Conservation (phyloP, 1,139 yeast species). For the Magnusiomyces suaveolens region DNA sequence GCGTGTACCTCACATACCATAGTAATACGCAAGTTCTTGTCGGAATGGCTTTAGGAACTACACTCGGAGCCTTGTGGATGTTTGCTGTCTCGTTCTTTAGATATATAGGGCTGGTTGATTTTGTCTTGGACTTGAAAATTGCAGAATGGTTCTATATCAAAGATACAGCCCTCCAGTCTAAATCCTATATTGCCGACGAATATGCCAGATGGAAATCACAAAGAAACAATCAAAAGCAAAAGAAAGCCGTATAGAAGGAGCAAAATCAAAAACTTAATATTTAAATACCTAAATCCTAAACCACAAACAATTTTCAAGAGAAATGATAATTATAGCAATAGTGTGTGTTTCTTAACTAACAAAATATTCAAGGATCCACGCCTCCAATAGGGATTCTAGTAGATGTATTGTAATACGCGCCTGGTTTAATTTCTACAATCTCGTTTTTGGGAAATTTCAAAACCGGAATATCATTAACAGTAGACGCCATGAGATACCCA, state of each 20-base stretch:
- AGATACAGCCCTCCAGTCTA: conserved; percentile 31
- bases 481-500: conserved; percentile 89
- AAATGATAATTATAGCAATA: too few species aligned
- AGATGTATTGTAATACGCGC: conserved; percentile 76
- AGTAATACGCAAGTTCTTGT: conserved; percentile 60
- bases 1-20: conserved; percentile 76
- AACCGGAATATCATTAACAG: conserved; percentile 75
- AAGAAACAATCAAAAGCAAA: conserved; percentile 4
- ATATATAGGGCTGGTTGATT: conserved; percentile 29
- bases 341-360: too few species aligned
- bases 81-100: conserved; percentile 39
- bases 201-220: conserved; percentile 29
- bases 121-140: conserved; percentile 29
- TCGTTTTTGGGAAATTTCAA: conserved; percentile 71
- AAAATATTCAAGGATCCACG: conserved; percentile 17
- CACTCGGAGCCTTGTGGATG: conserved; percentile 53
- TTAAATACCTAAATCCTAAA: too few species aligned
- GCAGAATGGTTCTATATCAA: conserved; percentile 31
- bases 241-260: neutral
- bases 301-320: too few species aligned
- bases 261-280: too few species aligned
- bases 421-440: conserved; percentile 76
- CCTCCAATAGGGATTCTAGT: conserved; percentile 40
- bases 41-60: conserved; percentile 57
- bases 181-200: conserved; percentile 29